Evolutionary conservation across 2,329 filamentous ascomycete species (phyloP), one percentile per base, ranked within the genome.

Genomic region (Aspergillus sergii): DNA sequence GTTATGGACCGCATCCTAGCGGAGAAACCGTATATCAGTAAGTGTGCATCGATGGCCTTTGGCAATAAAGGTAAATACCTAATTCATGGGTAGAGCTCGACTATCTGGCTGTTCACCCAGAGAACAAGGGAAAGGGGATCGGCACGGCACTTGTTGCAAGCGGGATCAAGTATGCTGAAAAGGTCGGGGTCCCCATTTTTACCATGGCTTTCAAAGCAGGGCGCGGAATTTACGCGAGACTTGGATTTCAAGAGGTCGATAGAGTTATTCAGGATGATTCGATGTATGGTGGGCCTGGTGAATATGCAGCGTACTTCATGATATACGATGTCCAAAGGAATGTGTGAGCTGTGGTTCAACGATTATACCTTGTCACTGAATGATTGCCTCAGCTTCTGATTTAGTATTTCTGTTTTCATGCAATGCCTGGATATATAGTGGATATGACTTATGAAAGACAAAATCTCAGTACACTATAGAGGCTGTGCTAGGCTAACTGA

Each of bases 241-340:
- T 57, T 21, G 39, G 54, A 10, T 57, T 57, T n/a, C 11, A 28
- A 5, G 34, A 41, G 14, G 14, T 45, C 7, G 39, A 41, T 12
- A n/a, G 19, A 32, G 4, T 46, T 21, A 45, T 57, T n/a, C 39
- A 57, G 39, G 39, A 57, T 26, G 55, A 57, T 23, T 57, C 55
- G 23, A 6, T n/a, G 55, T 57, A 10, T 32, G 55, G 39, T 3
- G 39, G 55, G 0, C 9, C 26, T 43, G 55, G 39, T 14, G 55
- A 57, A 32, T 46, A 57, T 32, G 55, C 21, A 21, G 39, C 34
- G 12, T 57, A 57, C 28, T 57, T 57, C 28, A 30, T 57, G 36
- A 19, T 57, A 16, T 57, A 57, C 9, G 26, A 32, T 53, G n/a
- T 53, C 14, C 19, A 11, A 34, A 6, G n/a, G 50, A 6, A n/a